phyloP scores from a whole-genome alignment of 768 basidiomycete genomes.

The Tephrocybe sp. region DNA sequence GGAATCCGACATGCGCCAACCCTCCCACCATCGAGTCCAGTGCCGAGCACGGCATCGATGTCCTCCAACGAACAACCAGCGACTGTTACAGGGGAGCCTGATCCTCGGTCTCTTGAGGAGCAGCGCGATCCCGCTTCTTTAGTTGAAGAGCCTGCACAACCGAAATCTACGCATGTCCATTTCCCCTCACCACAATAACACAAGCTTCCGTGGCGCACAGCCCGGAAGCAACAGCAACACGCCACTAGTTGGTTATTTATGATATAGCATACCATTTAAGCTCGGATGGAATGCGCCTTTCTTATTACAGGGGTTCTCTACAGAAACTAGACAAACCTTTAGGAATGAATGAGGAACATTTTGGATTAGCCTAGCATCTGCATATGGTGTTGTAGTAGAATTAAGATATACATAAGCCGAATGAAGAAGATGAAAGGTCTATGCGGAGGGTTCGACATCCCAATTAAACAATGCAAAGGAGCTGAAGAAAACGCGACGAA shows the following conservation, averaged over 20 bases:
- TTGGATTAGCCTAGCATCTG: not conserved
- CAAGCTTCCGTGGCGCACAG: constrained; percentile 9
- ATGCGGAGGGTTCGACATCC: not conserved
- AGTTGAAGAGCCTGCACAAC: not conserved
- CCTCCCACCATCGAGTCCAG: not conserved
- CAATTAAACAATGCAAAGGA: not conserved
- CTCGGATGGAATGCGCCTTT: not conserved
- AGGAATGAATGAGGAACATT: too few relatives aligned
- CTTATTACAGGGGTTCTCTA: too few relatives aligned
- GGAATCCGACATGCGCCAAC: constrained; percentile 2
- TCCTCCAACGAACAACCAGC: not conserved
- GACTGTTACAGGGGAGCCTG: not conserved
- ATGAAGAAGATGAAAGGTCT: not conserved
- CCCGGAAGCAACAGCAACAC: not conserved
- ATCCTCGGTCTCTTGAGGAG: too few relatives aligned
- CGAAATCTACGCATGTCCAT: constrained; percentile 23
- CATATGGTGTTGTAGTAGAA: too few relatives aligned
- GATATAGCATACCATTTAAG: too few relatives aligned
- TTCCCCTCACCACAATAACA: constrained; percentile 36
- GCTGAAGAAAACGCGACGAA: not conserved
- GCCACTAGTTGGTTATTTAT: too few relatives aligned
- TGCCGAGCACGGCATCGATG: not conserved
- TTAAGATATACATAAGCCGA: too few relatives aligned
- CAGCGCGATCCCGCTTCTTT: too few relatives aligned
- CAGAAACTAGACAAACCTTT: too few relatives aligned